phyloP scores from a whole-genome alignment of 2,329 filamentous ascomycete genomes.

The Trichoderma afroharzianum region DNA sequence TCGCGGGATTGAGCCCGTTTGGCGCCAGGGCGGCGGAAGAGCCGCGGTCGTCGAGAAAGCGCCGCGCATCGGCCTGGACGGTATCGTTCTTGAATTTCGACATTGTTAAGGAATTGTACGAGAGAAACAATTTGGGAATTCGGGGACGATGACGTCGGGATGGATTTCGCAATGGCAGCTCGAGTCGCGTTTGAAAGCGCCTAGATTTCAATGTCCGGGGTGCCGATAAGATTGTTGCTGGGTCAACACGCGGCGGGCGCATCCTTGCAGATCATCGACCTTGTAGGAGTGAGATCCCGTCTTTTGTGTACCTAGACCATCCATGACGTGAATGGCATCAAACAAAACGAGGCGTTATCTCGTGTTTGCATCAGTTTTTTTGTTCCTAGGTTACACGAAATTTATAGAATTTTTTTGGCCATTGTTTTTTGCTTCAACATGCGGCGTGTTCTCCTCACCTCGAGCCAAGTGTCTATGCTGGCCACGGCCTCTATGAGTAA shows the following conservation, averaged over 20 bases:
- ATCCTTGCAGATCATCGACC: not conserved
- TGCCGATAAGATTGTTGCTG: constrained; percentile 45
- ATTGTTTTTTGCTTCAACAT: constrained; percentile 22
- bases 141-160: constrained; percentile 14
- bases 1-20: constrained; percentile 89
- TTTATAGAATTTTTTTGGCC: not conserved
- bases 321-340: not conserved
- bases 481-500: constrained; percentile 62
- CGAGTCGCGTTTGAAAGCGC: constrained; percentile 16
- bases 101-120: constrained; percentile 24
- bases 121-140: constrained; percentile 6
- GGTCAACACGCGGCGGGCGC: constrained; percentile 29
- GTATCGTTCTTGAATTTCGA: constrained; percentile 41
- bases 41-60: constrained; percentile 87
- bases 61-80: constrained; percentile 76
- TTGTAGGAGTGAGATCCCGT: not conserved
- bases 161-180: constrained; percentile 19
- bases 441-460: constrained; percentile 58
- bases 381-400: not conserved
- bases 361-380: not conserved
- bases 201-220: not conserved
- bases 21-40: constrained; percentile 71
- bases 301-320: not conserved
- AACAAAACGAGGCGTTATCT: not conserved
- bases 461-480: constrained; percentile 66